Conservation (phyloP, 768 basidiomycete species). For the Leccinum sublutescens region DNA sequence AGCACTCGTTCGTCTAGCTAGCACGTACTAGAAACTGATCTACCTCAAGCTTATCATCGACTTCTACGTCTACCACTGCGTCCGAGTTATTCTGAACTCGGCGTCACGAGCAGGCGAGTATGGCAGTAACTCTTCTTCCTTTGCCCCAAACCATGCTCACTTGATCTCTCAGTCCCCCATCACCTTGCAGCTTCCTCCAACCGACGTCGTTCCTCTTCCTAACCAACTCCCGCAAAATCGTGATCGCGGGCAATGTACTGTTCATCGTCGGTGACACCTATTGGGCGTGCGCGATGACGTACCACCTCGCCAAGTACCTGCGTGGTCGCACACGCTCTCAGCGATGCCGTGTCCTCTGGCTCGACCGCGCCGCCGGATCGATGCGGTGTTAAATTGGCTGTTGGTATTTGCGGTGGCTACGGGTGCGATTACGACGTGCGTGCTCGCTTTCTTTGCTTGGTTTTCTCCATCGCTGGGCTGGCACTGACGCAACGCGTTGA, state of each 20-base stretch:
- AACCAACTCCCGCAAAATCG: not conserved
- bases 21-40: conserved; percentile 3
- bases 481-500: conserved; percentile 11
- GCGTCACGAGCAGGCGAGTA: conserved; percentile 22
- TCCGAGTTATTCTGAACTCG: not conserved
- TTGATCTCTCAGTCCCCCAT: not conserved
- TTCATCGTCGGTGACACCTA: conserved; percentile 27
- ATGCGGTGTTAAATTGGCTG: conserved; percentile 22
- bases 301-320: conserved; percentile 18
- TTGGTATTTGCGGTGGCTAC: conserved; percentile 27
- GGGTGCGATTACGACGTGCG: conserved; percentile 25
- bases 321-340: not conserved
- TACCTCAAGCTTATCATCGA: conserved; percentile 22
- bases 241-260: conserved; percentile 23
- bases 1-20: not conserved
- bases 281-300: conserved; percentile 20
- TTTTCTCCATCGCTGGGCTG: too few relatives aligned
- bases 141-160: not conserved
- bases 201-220: conserved; percentile 15
- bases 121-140: not conserved
- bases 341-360: not conserved
- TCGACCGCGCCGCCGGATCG: conserved; percentile 15
- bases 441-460: not conserved
- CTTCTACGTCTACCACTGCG: conserved; percentile 28
- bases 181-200: not conserved